Percentiles rank a stretch among this genome's conserved stretches.
These are phyloP conservation scores for Jatropha curcas DNA, from an alignment of 345 rosid species.

Conservation along the genomic window DNA sequence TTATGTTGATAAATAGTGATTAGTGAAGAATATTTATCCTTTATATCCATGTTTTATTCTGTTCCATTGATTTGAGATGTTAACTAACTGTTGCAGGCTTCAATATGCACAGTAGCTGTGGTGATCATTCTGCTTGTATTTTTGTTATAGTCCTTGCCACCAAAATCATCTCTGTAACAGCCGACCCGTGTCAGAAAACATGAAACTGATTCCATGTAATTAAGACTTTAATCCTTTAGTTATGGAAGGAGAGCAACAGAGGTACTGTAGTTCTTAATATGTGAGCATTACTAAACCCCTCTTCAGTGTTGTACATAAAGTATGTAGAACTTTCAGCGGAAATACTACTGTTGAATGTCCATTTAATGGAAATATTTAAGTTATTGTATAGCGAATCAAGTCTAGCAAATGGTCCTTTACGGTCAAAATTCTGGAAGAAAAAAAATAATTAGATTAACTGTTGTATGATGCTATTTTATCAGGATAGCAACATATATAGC, in stretches of 20 bases:
- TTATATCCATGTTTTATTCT: background rate
- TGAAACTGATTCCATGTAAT: background rate
- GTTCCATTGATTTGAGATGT: background rate
- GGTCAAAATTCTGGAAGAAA: background rate
- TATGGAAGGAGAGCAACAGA: background rate
- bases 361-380: conserved; percentile 7
- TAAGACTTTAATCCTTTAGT: conserved; percentile 10
- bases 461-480: background rate
- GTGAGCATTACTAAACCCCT: background rate
- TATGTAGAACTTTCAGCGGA: background rate
- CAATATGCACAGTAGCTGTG: conserved; percentile 58
- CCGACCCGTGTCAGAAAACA: background rate
- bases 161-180: background rate
- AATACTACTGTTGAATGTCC: conserved; percentile 2
- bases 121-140: conserved; percentile 47
- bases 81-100: conserved; percentile 60
- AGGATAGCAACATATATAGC: background rate
- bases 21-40: background rate
- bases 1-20: background rate
- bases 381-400: background rate
- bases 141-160: conserved; percentile 38
- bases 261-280: background rate
- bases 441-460: background rate
- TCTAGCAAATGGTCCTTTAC: background rate
- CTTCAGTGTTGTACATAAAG: conserved; percentile 23